A percentile compares a stretch with the other conserved stretches of the same genome.
Conservation (phyloP, 805 yeast genomes). For the Candida vaughaniae region DNA sequence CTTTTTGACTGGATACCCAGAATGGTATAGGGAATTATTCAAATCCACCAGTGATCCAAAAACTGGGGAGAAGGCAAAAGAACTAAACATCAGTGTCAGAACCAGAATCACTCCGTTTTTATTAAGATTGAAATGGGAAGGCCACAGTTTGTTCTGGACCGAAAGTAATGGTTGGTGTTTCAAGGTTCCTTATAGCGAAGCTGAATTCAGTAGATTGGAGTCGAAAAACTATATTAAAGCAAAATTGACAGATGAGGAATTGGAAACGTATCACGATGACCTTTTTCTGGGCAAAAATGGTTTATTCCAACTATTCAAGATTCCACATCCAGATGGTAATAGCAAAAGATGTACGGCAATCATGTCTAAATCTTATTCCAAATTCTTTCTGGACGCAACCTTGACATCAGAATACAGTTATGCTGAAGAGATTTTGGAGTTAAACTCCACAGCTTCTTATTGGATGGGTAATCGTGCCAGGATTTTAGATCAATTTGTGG, state of each 20-base stretch:
- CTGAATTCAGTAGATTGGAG: conserved; percentile 24
- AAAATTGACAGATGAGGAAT: conserved; percentile 28
- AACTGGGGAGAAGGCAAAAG: conserved; percentile 32
- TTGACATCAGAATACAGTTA: conserved; percentile 67
- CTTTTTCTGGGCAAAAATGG: conserved; percentile 19
- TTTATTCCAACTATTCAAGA: conserved; percentile 52
- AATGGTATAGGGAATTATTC: conserved; percentile 76
- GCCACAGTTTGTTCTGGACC: conserved; percentile 78
- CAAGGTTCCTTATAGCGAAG: conserved; percentile 48
- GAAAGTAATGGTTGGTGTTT: conserved; percentile 88
- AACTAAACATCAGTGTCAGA: conserved; percentile 63
- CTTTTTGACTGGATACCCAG: conserved; percentile 85
- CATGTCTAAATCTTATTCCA: conserved; percentile 71
- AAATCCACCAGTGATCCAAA: conserved; percentile 21
- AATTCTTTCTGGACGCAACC: conserved; percentile 70
- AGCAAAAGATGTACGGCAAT: conserved; percentile 68
- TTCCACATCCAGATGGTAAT: conserved; percentile 90
- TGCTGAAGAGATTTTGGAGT: conserved; percentile 75
- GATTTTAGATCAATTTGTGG: conserved; percentile 81
- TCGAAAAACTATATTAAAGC: conserved; percentile 39
- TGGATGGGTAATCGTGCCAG: conserved; percentile 93
- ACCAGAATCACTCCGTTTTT: conserved; percentile 76
- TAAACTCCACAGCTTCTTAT: conserved; percentile 79
- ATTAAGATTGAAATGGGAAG: conserved; percentile 81
- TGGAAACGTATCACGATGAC: conserved; percentile 20